These are phyloP conservation scores for Pilatotrama ljubarskyi DNA, from an alignment of 768 basidiomycete species.

Conservation along the genomic window DNA sequence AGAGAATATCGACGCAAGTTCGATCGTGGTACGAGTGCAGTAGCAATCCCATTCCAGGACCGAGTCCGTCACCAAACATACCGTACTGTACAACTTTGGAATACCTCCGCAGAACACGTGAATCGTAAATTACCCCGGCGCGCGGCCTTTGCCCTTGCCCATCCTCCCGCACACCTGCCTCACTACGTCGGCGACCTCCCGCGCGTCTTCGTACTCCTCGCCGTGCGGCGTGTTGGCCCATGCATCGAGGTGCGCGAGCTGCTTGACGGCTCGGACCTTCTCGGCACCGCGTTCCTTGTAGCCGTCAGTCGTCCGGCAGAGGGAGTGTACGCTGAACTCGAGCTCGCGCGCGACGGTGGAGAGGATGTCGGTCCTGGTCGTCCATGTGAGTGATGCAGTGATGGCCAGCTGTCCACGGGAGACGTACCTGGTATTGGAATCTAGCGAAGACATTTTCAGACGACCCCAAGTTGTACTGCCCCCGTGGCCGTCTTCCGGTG, in stretches of 20 bases:
- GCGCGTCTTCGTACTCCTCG: constrained; percentile 40
- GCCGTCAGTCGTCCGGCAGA: constrained; percentile 52
- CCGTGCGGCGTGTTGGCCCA: constrained; percentile 25
- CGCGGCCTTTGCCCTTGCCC: not conserved
- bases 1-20: too few relatives aligned
- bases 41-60: too few relatives aligned
- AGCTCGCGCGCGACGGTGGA: constrained; percentile 44
- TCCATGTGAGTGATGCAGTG: too few relatives aligned
- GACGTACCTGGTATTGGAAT: constrained; percentile 29
- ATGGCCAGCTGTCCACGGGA: too few relatives aligned
- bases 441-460: constrained; percentile 19
- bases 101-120: not conserved
- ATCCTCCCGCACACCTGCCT: constrained; percentile 1
- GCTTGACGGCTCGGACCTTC: constrained; percentile 38
- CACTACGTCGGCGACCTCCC: constrained; percentile 33
- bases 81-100: too few relatives aligned
- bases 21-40: too few relatives aligned
- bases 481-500: constrained; percentile 16
- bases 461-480: constrained; percentile 33
- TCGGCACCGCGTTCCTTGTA: constrained; percentile 42
- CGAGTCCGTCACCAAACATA: too few relatives aligned
- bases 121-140: not conserved
- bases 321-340: constrained; percentile 48
- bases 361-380: constrained; percentile 44
- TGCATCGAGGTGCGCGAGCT: constrained; percentile 29